Conservation (phyloP, 2,329 filamentous ascomycete species). For the Fusarium sp. region DNA sequence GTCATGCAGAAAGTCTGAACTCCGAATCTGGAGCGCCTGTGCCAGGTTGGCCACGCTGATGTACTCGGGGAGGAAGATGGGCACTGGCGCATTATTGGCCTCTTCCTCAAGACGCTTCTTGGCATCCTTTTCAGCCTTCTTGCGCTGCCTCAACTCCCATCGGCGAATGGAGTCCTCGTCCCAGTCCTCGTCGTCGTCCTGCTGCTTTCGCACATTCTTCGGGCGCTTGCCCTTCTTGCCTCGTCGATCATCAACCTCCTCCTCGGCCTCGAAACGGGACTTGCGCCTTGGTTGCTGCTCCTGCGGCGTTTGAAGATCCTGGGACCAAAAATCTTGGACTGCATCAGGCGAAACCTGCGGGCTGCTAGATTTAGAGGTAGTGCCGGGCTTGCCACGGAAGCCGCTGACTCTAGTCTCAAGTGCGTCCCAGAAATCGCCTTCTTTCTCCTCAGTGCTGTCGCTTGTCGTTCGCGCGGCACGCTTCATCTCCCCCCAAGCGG, state of each 20-base stretch:
- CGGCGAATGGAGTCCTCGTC: constrained; percentile 53
- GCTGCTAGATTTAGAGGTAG: background rate
- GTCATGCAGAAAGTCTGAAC: constrained; percentile 78
- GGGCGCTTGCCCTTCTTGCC: constrained; percentile 44
- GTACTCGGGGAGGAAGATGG: constrained; percentile 87
- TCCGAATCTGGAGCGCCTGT: constrained; percentile 76
- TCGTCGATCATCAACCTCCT: constrained; percentile 28
- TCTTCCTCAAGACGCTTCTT: constrained; percentile 55
- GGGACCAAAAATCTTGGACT: background rate
- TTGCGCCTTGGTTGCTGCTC: constrained; percentile 41
- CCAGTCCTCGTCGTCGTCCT: constrained; percentile 51
- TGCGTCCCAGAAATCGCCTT: constrained; percentile 39
- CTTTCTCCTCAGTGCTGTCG: background rate
- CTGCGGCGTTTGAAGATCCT: constrained; percentile 7
- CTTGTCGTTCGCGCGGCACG: constrained; percentile 19
- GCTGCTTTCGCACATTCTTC: constrained; percentile 36
- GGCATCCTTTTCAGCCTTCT: constrained; percentile 57
- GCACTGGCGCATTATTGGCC: constrained; percentile 58
- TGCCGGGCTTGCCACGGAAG: constrained; percentile 23
- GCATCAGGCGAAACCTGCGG: constrained; percentile 2
- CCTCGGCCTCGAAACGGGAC: constrained; percentile 48
- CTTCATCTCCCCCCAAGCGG: constrained; percentile 43
- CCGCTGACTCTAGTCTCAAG: constrained; percentile 40
- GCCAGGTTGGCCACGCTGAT: constrained; percentile 90
- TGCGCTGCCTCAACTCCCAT: constrained; percentile 54